Evolutionary conservation across 1,284 basidiomycete species (phyloP).

Genomic region (Trametes versicolor): DNA sequence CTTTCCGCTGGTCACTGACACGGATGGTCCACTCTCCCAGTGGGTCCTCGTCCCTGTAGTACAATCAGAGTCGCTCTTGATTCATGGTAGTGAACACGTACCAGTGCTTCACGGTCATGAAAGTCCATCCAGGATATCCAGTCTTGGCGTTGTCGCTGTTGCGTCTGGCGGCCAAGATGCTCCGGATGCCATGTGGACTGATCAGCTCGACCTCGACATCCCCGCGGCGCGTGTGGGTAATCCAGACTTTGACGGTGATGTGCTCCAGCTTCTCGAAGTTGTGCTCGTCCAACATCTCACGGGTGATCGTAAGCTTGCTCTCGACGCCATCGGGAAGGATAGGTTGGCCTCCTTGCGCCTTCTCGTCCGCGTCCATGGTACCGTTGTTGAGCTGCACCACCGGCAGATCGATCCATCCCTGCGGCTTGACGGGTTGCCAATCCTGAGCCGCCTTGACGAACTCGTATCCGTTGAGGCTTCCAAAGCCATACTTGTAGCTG

Average conservation of each 20-base stretch:
- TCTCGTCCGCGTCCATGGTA: conserved; percentile 62
- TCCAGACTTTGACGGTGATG: conserved; percentile 94
- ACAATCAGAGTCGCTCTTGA: not conserved
- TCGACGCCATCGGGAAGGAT: conserved; percentile 78
- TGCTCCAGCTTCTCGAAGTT: conserved; percentile 95
- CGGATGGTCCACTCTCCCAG: conserved; percentile 93
- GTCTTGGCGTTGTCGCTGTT: conserved; percentile 71
- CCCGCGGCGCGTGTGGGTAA: conserved; percentile 86
- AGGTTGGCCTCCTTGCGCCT: conserved; percentile 71
- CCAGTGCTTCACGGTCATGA: conserved; percentile 99
- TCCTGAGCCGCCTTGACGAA: conserved; percentile 85
- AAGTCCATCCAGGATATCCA: conserved; percentile 95
- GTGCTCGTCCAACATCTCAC: conserved; percentile 72
- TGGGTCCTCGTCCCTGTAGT: conserved; percentile 88
- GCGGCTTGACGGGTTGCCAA: conserved; percentile 94
- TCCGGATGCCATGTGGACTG: conserved; percentile 89
- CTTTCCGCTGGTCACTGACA: conserved; percentile 78
- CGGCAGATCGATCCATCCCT: conserved; percentile 87
- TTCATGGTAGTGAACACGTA: conserved; percentile 49
- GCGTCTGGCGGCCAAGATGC: conserved; percentile 83
- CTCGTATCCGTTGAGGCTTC: conserved; percentile 85
- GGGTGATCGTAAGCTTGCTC: conserved; percentile 76
- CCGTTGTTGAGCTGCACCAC: conserved; percentile 76
- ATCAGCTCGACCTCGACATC: conserved; percentile 93
- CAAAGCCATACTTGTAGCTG: conserved; percentile 99